Conservation (phyloP, 2,329 filamentous ascomycete species). For the Emergomyces pasteurianus region DNA sequence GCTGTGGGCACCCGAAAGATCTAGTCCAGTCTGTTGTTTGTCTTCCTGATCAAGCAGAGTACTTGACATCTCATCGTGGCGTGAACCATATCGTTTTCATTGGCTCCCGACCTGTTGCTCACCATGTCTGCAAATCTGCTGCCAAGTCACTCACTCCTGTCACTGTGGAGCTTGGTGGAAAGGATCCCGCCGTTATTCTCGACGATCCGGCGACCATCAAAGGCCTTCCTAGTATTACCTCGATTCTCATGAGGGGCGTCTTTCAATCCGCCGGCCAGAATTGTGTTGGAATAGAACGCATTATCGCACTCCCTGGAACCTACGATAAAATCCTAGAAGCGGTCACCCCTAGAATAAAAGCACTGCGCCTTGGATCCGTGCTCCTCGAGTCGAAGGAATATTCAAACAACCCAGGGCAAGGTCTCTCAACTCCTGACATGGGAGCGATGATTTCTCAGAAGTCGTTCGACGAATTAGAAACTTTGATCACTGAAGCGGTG, state of each 20-base stretch:
- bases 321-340: constrained; percentile 61
- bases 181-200: constrained; percentile 82
- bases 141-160: constrained; percentile 78
- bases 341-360: constrained; percentile 61
- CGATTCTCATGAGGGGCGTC: constrained; percentile 78
- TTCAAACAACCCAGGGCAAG: constrained; percentile 9
- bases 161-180: constrained; percentile 84
- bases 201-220: constrained; percentile 54
- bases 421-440: constrained; percentile 47
- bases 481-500: constrained; percentile 66
- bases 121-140: constrained; percentile 75
- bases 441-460: constrained; percentile 79
- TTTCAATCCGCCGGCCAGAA: constrained; percentile 97
- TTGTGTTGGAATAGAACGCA: constrained; percentile 91
- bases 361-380: constrained; percentile 62
- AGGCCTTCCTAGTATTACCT: constrained; percentile 58
- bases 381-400: constrained; percentile 37
- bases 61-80: constrained; percentile 71
- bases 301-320: constrained; percentile 65
- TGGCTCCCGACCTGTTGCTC: constrained; percentile 74
- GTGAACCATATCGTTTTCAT: constrained; percentile 94
- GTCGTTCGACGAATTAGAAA: constrained; percentile 64
- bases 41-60: constrained; percentile 70
- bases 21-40: constrained; percentile 78
- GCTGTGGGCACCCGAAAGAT: constrained; percentile 69